These are phyloP conservation scores for Cadophora sp. DNA, from an alignment of 2,329 filamentous ascomycete genomes.

Conservation along the genomic window DNA sequence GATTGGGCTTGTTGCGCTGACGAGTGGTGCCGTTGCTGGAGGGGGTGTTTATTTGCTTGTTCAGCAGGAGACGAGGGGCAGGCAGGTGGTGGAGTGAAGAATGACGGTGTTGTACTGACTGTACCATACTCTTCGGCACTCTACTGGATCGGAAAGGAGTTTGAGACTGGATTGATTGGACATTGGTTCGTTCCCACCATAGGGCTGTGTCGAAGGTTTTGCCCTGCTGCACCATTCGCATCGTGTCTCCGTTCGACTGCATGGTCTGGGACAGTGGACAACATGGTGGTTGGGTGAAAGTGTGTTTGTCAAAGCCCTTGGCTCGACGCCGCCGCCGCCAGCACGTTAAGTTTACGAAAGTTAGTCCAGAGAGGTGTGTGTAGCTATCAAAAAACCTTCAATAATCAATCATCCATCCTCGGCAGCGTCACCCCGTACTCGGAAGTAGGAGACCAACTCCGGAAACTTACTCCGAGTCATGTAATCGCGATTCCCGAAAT, in stretches of 20 bases:
- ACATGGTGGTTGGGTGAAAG: no score
- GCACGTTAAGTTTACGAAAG: no score
- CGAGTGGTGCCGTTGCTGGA: constrained; percentile 47
- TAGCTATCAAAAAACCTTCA: constrained; percentile 8
- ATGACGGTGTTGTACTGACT: not conserved
- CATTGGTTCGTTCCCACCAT: not conserved
- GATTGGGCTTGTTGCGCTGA: constrained; percentile 81
- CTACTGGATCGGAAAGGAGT: not conserved
- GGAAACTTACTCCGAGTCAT: not conserved
- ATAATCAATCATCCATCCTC: not conserved
- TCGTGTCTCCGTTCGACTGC: not conserved
- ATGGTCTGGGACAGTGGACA: not conserved
- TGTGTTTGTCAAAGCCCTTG: no score
- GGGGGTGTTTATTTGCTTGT: constrained; percentile 36
- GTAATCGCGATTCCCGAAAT: not conserved
- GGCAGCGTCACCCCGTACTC: not conserved
- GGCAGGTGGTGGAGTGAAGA: not conserved
- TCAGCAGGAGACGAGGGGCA: constrained; percentile 28
- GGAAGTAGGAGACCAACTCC: not conserved
- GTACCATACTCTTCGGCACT: no score
- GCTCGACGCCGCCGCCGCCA: no score
- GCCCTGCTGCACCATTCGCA: not conserved
- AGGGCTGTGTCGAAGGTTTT: constrained; percentile 12
- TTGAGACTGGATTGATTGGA: no score
- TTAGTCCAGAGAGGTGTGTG: constrained; percentile 1